Conservation (phyloP, 495 filamentous ascomycete genomes). For the Penicillium alfredii region DNA sequence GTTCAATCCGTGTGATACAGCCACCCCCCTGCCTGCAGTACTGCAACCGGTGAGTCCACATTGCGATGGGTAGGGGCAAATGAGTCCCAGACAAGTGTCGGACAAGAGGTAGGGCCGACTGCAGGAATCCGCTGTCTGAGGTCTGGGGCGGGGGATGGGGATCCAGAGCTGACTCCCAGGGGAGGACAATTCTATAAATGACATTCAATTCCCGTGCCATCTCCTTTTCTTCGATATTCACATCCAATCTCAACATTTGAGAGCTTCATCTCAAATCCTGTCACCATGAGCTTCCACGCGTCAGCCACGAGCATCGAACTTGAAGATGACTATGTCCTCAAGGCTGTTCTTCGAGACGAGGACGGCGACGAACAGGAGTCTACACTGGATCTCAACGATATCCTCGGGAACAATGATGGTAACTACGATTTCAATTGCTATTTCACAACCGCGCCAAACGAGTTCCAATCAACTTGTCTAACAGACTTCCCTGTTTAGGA, state of each 20-base stretch:
- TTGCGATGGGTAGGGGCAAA: conserved; percentile 9
- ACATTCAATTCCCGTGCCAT: not conserved
- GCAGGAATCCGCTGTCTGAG: conserved; percentile 1
- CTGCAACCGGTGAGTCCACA: conserved; percentile 10
- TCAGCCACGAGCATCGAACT: conserved; percentile 32
- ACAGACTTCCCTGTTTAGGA: conserved; percentile 21
- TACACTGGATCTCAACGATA: conserved; percentile 32
- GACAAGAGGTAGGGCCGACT: conserved; percentile 12
- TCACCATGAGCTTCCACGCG: conserved; percentile 43
- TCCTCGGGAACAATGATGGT: conserved; percentile 45
- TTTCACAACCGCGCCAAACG: not conserved
- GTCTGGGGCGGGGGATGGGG: not conserved
- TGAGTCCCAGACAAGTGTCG: conserved; percentile 15
- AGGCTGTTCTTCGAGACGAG: conserved; percentile 23
- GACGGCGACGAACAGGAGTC: conserved; percentile 29
- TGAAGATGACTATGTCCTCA: conserved; percentile 38
- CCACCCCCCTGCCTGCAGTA: conserved; percentile 4
- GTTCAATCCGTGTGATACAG: no score
- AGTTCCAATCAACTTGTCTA: no score
- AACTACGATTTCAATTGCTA: not conserved
- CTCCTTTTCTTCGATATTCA: not conserved
- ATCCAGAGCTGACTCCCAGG: no score
- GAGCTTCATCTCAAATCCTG: conserved; percentile 2
- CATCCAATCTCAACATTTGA: conserved; percentile 1
- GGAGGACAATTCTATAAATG: conserved; percentile 8